Evolutionary conservation across 140 eudicot genomes (phyloP).

Genomic region (Oenanthe javanica): DNA sequence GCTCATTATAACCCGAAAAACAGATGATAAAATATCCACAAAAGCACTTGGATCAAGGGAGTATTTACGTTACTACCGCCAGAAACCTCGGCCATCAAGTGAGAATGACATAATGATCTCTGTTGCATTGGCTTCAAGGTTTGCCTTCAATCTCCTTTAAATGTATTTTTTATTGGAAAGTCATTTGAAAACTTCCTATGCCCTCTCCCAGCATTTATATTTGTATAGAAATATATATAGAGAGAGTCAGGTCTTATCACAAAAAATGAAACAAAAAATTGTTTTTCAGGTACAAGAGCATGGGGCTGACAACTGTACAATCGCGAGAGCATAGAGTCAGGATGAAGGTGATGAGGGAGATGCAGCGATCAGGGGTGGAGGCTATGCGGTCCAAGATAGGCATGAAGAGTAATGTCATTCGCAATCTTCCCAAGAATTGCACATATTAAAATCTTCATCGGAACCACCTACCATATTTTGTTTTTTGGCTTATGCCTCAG

Average conservation of each 20-base stretch:
- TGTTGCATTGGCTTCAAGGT: constrained; percentile 73
- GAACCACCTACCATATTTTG: not conserved
- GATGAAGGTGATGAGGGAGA: constrained; percentile 69
- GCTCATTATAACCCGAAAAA: constrained; percentile 45
- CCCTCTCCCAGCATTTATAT: not conserved
- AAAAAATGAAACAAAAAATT: not conserved
- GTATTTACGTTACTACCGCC: constrained; percentile 80
- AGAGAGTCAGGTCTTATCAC: not conserved
- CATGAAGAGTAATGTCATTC: constrained; percentile 76
- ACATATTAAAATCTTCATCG: constrained; percentile 26
- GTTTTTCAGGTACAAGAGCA: constrained; percentile 70
- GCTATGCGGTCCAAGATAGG: constrained; percentile 68
- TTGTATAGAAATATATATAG: not conserved
- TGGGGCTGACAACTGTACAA: constrained; percentile 73
- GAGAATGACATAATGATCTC: constrained; percentile 29
- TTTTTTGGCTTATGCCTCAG: not conserved
- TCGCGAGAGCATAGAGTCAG: constrained; percentile 53
- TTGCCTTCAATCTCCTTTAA: constrained; percentile 7
- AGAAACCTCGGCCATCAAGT: constrained; percentile 72
- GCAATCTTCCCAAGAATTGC: constrained; percentile 71
- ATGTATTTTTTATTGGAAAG: not conserved
- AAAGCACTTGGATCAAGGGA: constrained; percentile 81
- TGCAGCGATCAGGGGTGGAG: constrained; percentile 65
- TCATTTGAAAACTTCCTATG: not conserved
- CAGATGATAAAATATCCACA: constrained; percentile 29